Evolutionary conservation across 345 rosid genomes (phyloP), one percentile per base, ranked within the genome.

Genomic region (Aurinia saxatilis): DNA sequence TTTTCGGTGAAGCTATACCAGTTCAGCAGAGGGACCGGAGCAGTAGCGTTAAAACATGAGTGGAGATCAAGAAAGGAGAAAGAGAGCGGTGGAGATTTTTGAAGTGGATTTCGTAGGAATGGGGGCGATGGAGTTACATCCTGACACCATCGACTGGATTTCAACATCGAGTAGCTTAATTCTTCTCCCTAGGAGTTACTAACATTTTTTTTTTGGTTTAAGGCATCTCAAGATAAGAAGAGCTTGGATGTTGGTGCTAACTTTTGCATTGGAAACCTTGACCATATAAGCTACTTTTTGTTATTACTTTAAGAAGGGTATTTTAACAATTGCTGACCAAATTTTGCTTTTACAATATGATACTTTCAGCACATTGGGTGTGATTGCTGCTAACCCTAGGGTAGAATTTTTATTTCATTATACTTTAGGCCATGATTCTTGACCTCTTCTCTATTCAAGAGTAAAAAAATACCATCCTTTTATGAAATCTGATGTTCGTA

Each of bases 221-320:
- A 93, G 99, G 96, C 97, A 7, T 81, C 99, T 15, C 99, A 93
- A 84, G 99, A 93, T 78, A 93, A 93, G 76, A 93, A 93, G 82
- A 93, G 95, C 64, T 75, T 90, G 80, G 99, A 93, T 58, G 97
- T 93, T 29, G 97, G 99, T 49, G 99, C 99, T 30, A 93, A 93
- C 71, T 92, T 93, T 57, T 93, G 90, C 68, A 93, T 90, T 29
- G 97, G 97, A 48, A 93, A 93, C 76, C 95, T 93, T 66, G 99
- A 93, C 57, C 92, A 97, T 10, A 96, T 93, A 70, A 83, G 95
- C 75, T 41, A 21, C 57, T 65, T 58, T 2, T 1, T 40, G 10
- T 10, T 18, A 12, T 19, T 37, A 42, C 27, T 55, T 5, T 17
- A 15, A 33, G 6, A 25, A 29, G 50, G 50, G 11, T 62, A 29